These are phyloP conservation scores for Wickerhamiella spandovensis DNA, from an alignment of 805 yeast species.

Conservation along the genomic window DNA sequence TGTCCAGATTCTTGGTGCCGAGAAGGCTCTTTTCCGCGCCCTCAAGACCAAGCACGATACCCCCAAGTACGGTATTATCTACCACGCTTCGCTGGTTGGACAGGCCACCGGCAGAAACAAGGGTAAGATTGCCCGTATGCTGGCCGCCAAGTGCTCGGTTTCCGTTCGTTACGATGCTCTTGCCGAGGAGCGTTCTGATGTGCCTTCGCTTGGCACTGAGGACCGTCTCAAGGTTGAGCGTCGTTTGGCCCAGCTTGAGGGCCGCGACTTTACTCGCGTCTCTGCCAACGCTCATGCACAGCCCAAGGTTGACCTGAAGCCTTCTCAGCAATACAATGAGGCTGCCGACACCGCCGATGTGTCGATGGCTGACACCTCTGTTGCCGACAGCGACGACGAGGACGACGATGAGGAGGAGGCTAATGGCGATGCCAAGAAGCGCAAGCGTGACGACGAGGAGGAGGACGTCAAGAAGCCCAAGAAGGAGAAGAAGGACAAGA, in stretches of 20 bases:
- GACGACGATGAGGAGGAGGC: constrained; percentile 28
- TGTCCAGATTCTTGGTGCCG: constrained; percentile 96
- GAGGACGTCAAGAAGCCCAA: constrained; percentile 13
- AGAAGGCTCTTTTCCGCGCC: constrained; percentile 97
- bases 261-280: constrained; percentile 79
- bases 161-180: constrained; percentile 93
- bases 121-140: constrained; percentile 97
- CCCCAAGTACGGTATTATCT: constrained; percentile 93
- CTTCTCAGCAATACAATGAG: constrained; percentile 79
- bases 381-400: constrained; percentile 32
- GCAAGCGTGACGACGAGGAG: constrained; percentile 5
- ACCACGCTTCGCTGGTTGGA: constrained; percentile 94
- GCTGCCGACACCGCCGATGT: constrained; percentile 97
- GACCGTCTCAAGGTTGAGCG: constrained; percentile 90
- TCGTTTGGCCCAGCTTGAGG: constrained; percentile 88
- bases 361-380: constrained; percentile 32
- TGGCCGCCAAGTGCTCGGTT: constrained; percentile 97
- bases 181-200: constrained; percentile 92
- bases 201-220: constrained; percentile 84
- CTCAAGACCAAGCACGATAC: constrained; percentile 97
- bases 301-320: constrained; percentile 75
- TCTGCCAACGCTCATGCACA: constrained; percentile 61
- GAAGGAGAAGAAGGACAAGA: constrained; percentile 14
- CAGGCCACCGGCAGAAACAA: constrained; percentile 97
- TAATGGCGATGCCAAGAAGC: constrained; percentile 16